phyloP scores from a whole-genome alignment of 352 stramenopile genomes.

The Pythium pectinolyticum region DNA sequence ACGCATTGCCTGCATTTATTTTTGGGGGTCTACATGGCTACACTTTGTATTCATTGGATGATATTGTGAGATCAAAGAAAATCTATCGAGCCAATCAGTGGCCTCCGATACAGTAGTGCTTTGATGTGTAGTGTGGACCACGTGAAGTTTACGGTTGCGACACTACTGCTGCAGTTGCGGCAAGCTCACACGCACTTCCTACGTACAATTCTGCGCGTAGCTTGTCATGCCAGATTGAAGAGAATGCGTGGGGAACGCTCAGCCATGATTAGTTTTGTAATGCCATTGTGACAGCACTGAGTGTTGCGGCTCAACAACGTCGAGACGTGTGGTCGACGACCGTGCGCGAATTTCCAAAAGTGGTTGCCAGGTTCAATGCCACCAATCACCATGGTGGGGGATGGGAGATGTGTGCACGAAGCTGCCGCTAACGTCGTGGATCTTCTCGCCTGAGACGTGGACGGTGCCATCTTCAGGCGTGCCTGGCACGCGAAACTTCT shows the following conservation, averaged over 20 bases:
- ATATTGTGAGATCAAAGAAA: too few relatives aligned
- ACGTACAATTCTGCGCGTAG: too few relatives aligned
- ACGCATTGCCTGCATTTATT: too few relatives aligned
- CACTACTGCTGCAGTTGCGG: neutral
- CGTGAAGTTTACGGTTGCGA: conserved; percentile 1
- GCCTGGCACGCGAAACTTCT: conserved; percentile 33
- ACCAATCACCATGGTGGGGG: conserved; percentile 14
- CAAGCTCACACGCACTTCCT: too few relatives aligned
- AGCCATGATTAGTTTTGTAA: conserved; percentile 11
- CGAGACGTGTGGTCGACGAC: conserved; percentile 15
- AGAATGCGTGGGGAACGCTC: conserved; percentile 27
- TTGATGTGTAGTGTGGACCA: too few relatives aligned
- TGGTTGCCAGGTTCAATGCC: conserved; percentile 44
- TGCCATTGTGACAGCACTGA: conserved; percentile 16
- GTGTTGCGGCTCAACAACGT: conserved; percentile 41
- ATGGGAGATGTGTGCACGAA: conserved; percentile 5
- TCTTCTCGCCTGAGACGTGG: conserved; percentile 37
- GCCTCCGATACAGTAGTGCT: too few relatives aligned
- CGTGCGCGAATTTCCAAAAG: conserved; percentile 41
- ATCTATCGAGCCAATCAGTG: too few relatives aligned
- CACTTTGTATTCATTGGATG: too few relatives aligned
- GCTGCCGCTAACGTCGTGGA: conserved; percentile 28
- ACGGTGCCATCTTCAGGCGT: conserved; percentile 52
- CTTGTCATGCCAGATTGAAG: conserved; percentile 25
- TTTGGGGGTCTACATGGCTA: too few relatives aligned